These are phyloP conservation scores for Thecaphora frezii DNA, from an alignment of 1,284 basidiomycete species.

Conservation along the genomic window DNA sequence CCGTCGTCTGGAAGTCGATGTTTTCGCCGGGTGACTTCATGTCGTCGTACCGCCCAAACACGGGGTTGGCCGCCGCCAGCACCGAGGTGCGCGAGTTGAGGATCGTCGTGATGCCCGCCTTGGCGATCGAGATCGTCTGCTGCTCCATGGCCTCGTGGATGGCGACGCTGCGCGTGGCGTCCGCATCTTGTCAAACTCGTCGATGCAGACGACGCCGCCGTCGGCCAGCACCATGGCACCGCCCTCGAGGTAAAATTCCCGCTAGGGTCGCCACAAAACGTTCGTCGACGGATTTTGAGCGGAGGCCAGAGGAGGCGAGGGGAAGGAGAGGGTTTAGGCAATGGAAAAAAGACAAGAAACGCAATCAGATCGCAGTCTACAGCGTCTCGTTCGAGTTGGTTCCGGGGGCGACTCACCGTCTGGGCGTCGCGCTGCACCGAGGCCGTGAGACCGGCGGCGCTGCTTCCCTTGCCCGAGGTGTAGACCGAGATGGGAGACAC, in stretches of 20 bases:
- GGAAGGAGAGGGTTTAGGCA: too few relatives aligned
- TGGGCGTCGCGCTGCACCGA: constrained; percentile 91
- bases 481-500: constrained; percentile 96
- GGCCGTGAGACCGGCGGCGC: constrained; percentile 95
- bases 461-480: constrained; percentile 95
- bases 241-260: constrained; percentile 98
- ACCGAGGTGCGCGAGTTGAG: constrained; percentile 95
- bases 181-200: constrained; percentile 99
- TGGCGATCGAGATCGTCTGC: constrained; percentile 98
- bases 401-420: constrained; percentile 66
- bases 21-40: constrained; percentile 96
- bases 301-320: too few relatives aligned
- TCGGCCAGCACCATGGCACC: constrained; percentile 99
- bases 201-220: constrained; percentile 97
- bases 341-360: too few relatives aligned
- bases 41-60: constrained; percentile 97
- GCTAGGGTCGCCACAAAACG: constrained; percentile 67
- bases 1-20: constrained; percentile 98
- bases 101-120: constrained; percentile 98
- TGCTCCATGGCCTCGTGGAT: constrained; percentile 99
- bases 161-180: constrained; percentile 95
- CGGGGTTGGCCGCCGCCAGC: constrained; percentile 95
- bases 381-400: too few relatives aligned
- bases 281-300: neutral
- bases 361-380: constrained; percentile 4